Evolutionary conservation across 306 rosid genomes (phyloP).

Genomic region (Albizia julibrissin): DNA sequence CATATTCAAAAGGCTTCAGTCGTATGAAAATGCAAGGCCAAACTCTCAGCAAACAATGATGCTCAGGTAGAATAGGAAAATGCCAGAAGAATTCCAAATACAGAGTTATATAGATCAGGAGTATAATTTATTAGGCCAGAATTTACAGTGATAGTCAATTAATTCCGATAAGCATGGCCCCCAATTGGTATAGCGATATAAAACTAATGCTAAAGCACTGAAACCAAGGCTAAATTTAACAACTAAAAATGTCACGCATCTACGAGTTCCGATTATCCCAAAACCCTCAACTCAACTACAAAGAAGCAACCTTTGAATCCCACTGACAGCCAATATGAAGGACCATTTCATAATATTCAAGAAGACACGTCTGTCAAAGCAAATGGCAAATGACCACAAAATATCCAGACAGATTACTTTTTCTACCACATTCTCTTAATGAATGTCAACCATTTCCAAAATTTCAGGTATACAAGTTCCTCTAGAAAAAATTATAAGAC

Average conservation of each 20-base stretch:
- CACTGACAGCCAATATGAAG: not conserved
- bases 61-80: constrained; percentile 10
- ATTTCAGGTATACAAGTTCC: not conserved
- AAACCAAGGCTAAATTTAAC: constrained; percentile 22
- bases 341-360: not conserved
- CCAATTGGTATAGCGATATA: constrained; percentile 3
- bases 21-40: not conserved
- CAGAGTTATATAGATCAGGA: not conserved
- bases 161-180: not conserved
- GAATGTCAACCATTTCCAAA: not conserved
- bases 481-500: constrained; percentile 14
- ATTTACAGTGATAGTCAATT: constrained; percentile 1
- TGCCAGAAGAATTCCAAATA: not conserved
- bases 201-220: not conserved
- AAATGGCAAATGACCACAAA: constrained; percentile 16
- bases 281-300: constrained; percentile 10
- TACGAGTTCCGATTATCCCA: constrained; percentile 13
- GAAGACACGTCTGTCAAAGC: constrained; percentile 18
- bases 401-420: constrained; percentile 21
- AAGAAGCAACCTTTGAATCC: not conserved
- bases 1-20: not conserved
- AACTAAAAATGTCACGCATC: constrained; percentile 33
- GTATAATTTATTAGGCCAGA: not conserved
- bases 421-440: not conserved
- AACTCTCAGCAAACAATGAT: not conserved